phyloP scores from a whole-genome alignment of 331 rosid species.

The Dryas integrifolia region DNA sequence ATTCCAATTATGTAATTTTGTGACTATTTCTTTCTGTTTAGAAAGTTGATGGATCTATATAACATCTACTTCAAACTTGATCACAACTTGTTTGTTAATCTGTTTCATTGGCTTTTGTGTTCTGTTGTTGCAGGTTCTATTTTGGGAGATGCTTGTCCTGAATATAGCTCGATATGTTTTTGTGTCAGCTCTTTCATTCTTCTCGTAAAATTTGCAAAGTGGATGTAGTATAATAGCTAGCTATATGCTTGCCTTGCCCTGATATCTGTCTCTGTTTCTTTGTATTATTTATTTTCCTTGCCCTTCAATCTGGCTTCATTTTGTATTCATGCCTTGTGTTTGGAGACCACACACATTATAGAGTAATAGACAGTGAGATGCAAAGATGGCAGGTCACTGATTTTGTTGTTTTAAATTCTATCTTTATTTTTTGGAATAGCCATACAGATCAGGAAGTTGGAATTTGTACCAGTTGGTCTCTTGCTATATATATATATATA shows the following conservation, averaged over 20 bases:
- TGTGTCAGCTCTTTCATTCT: background rate
- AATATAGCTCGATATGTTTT: background rate
- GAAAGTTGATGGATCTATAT: constrained; percentile 5
- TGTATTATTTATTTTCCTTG: background rate
- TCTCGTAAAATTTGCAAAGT: background rate
- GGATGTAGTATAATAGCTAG: background rate
- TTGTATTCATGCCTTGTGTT: background rate
- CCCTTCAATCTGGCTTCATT: background rate
- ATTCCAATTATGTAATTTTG: background rate
- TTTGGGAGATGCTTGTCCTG: background rate
- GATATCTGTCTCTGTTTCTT: background rate
- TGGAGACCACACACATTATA: background rate
- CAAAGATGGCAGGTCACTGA: no score
- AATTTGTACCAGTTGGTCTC: background rate
- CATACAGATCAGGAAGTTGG: background rate
- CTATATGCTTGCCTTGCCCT: background rate
- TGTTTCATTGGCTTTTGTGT: background rate
- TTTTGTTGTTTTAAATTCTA: no score
- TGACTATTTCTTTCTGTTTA: background rate
- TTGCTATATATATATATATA: background rate
- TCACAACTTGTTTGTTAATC: background rate
- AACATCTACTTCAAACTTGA: background rate
- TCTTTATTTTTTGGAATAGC: background rate
- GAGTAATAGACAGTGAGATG: background rate
- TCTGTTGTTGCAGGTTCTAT: constrained; percentile 7